These are phyloP conservation scores for Colletotrichum limetticola DNA, from an alignment of 2,329 filamentous ascomycete genomes.

Conservation along the genomic window DNA sequence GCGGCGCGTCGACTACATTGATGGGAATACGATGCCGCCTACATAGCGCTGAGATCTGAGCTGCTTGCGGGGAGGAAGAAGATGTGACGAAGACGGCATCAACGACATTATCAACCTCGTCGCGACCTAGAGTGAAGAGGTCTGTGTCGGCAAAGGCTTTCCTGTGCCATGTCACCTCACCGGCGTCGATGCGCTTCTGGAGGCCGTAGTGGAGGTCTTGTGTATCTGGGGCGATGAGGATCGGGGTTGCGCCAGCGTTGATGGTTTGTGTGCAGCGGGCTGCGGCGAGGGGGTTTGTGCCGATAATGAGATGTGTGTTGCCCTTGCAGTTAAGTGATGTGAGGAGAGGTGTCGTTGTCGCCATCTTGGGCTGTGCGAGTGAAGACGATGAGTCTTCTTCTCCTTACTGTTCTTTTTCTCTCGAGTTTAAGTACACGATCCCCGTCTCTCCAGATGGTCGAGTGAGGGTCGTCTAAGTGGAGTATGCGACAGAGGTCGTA, in stretches of 20 bases:
- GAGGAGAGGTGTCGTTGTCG: slow-evolving; percentile 64
- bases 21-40: slow-evolving; percentile 85
- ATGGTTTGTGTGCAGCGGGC: slow-evolving; percentile 84
- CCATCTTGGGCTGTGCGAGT: slow-evolving; percentile 7
- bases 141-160: slow-evolving; percentile 77
- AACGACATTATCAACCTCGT: slow-evolving; percentile 80
- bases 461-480: not conserved
- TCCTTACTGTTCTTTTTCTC: not conserved
- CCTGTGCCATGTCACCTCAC: slow-evolving; percentile 73
- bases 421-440: slow-evolving; percentile 8
- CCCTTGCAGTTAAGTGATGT: slow-evolving; percentile 76
- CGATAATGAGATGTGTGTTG: slow-evolving; percentile 86
- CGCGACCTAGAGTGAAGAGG: slow-evolving; percentile 79
- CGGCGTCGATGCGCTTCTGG: slow-evolving; percentile 72
- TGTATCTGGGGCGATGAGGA: slow-evolving; percentile 78
- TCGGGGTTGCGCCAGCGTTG: slow-evolving; percentile 82
- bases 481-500: not conserved
- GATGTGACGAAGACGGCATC: slow-evolving; percentile 92
- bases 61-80: slow-evolving; percentile 58
- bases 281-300: slow-evolving; percentile 87
- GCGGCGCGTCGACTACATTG: slow-evolving; percentile 89
- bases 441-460: slow-evolving; percentile 3
- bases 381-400: not conserved
- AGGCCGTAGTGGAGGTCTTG: slow-evolving; percentile 68
- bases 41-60: slow-evolving; percentile 80